phyloP scores from a whole-genome alignment of 1,284 basidiomycete species.

The Phylloboletellus chloephorus region DNA sequence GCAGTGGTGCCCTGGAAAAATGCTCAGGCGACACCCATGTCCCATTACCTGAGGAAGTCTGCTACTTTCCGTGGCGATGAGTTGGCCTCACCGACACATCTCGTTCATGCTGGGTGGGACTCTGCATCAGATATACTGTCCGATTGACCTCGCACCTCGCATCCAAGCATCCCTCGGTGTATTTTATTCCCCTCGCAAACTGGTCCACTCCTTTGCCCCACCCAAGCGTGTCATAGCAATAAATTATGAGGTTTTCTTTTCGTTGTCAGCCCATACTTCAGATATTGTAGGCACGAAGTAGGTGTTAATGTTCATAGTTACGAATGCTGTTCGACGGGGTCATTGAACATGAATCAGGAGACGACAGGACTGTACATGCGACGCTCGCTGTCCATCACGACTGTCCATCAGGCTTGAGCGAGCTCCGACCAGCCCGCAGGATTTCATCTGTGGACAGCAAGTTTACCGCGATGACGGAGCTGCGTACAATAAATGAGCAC shows the following conservation, averaged over 20 bases:
- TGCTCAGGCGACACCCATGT: conserved; percentile 34
- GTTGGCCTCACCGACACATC: conserved; percentile 39
- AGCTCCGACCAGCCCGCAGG: conserved; percentile 87
- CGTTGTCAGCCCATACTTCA: conserved; percentile 11
- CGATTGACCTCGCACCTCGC: conserved; percentile 24
- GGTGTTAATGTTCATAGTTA: conserved; percentile 32
- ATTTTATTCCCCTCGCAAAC: conserved; percentile 25
- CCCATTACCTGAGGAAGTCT: conserved; percentile 35
- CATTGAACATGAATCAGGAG: conserved; percentile 16
- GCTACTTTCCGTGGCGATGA: conserved; percentile 37
- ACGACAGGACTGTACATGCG: conserved; percentile 21
- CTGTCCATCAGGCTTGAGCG: conserved; percentile 74
- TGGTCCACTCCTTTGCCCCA: conserved; percentile 20
- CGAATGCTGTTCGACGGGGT: conserved; percentile 13
- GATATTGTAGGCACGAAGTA: conserved; percentile 31
- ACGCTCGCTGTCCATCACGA: conserved; percentile 37
- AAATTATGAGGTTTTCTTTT: conserved; percentile 23
- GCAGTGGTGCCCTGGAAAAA: conserved; percentile 40
- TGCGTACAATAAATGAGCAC: conserved; percentile 33
- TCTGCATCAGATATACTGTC: conserved; percentile 43
- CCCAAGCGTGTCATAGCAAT: conserved; percentile 21
- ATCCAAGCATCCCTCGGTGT: conserved; percentile 13
- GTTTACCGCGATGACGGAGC: conserved; percentile 97
- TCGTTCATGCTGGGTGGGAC: conserved; percentile 58
- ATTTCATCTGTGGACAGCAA: conserved; percentile 95